Base-by-base conservation (phyloP, 2,329 filamentous ascomycete species). In the Apiospora rasikravindrae region DNA sequence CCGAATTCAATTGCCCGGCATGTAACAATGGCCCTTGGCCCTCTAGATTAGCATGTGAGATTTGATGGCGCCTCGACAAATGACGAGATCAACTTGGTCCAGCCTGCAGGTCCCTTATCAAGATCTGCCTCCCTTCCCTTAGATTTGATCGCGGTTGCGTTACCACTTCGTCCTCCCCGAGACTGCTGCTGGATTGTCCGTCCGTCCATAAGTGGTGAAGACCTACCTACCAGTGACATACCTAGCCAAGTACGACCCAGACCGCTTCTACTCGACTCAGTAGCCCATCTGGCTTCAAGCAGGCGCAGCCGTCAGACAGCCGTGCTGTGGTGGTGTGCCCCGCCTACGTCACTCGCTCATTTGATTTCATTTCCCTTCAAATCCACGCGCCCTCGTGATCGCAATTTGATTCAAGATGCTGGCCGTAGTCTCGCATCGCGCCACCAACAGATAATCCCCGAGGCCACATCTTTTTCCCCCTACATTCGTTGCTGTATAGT, bases 291-390 rank as follows among this genome's bases (percentile, higher is more conserved):
- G 57, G 19, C 57, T 64, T 40, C 57, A 64, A 64, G 57, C 33
- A 64, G 33, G 57, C 29, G 57, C 57, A 64, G 57, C 29, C 57
- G 57, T 13, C 57, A n/a, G 19, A 64, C 57, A 64, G 57, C 57
- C 57, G 29, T 61, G 53, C 16, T n/a, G 19, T 64, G 5, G 33
- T 40, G 57, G 33, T 64, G 29, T 69, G 67, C 67, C 68, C 68
- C 68, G 68, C 68, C 68, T 69, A 69, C 68, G 68, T 69, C 68
- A 69, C 68, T 47, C 57, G 57, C 57, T 64, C 33, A 64, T 64
- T 40, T 40, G 29, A 64, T 14, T 64, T 64, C 57, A 64, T 40
- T 40, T 40, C 57, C 33, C 29, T n/a, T 64, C 40, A 19, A 64
- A 29, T 33, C 57, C 57, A 64, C 57, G 33, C 57, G 57, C 57